phyloP scores from a whole-genome alignment of 1,284 basidiomycete genomes.

The Ganoderma meredithae region DNA sequence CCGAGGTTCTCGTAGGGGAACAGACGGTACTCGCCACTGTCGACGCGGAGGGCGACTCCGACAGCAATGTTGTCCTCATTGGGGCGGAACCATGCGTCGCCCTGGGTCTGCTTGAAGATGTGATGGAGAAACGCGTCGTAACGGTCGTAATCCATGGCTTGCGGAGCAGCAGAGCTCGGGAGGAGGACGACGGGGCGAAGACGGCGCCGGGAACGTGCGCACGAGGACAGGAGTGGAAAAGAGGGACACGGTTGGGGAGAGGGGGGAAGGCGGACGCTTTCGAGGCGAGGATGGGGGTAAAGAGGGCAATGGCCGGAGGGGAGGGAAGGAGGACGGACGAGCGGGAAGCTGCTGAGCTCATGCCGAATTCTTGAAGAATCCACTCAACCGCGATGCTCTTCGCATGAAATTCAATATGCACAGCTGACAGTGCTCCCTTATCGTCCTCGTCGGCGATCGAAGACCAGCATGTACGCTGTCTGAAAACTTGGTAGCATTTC shows the following conservation, averaged over 20 bases:
- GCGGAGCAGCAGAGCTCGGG: conserved; percentile 19
- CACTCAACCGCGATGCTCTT: background rate
- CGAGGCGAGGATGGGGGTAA: conserved; percentile 23
- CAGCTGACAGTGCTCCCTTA: conserved; percentile 9
- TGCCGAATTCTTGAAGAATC: conserved; percentile 13
- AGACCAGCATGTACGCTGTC: background rate
- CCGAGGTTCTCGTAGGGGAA: conserved; percentile 77
- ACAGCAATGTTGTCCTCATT: conserved; percentile 58
- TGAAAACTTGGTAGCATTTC: background rate
- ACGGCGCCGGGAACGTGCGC: conserved; percentile 14
- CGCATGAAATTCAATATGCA: conserved; percentile 6
- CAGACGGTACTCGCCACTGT: conserved; percentile 66
- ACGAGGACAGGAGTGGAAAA: conserved; percentile 1
- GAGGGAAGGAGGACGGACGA: conserved; percentile 25
- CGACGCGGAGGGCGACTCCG: conserved; percentile 71
- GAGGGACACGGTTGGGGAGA: conserved; percentile 12
- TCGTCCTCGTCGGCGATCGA: conserved; percentile 4
- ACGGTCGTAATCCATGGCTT: conserved; percentile 53
- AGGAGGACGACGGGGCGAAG: conserved; percentile 19
- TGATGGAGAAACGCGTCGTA: conserved; percentile 60
- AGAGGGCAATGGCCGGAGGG: conserved; percentile 25
- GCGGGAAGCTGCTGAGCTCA: conserved; percentile 14
- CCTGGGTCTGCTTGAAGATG: conserved; percentile 66
- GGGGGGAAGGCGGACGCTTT: conserved; percentile 16
- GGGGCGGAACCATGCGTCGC: conserved; percentile 65